These are phyloP conservation scores for Teunomyces tritomae DNA, from an alignment of 805 yeast species.

Conservation along the genomic window DNA sequence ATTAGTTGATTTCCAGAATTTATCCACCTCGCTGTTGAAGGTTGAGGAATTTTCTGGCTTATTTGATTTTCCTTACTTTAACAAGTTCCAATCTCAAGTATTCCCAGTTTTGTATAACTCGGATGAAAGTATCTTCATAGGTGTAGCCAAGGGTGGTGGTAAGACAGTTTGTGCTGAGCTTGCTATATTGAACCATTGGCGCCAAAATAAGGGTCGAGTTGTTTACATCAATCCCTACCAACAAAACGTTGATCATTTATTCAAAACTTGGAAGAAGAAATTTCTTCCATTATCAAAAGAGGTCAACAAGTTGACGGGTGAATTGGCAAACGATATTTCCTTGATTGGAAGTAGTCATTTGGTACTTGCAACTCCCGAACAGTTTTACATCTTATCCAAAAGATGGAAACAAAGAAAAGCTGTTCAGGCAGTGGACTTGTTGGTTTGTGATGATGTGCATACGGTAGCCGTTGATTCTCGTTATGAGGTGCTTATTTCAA, in stretches of 20 bases:
- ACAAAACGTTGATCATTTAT: constrained; percentile 47
- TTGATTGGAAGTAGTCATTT: constrained; percentile 61
- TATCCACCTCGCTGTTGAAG: constrained; percentile 49
- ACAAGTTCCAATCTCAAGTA: constrained; percentile 70
- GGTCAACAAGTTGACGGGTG: constrained; percentile 56
- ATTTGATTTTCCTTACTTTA: constrained; percentile 56
- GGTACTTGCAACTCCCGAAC: constrained; percentile 73
- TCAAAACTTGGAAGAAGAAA: constrained; percentile 51
- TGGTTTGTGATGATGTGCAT: constrained; percentile 76
- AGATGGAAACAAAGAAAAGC: constrained; percentile 80
- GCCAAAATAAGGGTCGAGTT: constrained; percentile 62
- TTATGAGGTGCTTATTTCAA: constrained; percentile 68
- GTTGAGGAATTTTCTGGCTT: constrained; percentile 44
- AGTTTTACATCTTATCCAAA: constrained; percentile 70
- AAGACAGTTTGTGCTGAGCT: constrained; percentile 70
- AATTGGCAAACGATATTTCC: constrained; percentile 51
- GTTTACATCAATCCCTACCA: constrained; percentile 70
- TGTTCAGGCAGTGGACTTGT: constrained; percentile 62
- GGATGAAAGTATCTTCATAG: constrained; percentile 61
- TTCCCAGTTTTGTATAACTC: constrained; percentile 58
- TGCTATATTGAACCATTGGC: constrained; percentile 73
- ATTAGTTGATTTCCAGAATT: constrained; percentile 48
- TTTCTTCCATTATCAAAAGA: constrained; percentile 48
- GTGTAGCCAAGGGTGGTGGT: constrained; percentile 74
- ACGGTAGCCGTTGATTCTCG: constrained; percentile 55